A percentile compares a stretch with the other conserved stretches of the same genome.
Conservation (phyloP, 2,329 filamentous ascomycete species). For the Aureobasidium sp. region DNA sequence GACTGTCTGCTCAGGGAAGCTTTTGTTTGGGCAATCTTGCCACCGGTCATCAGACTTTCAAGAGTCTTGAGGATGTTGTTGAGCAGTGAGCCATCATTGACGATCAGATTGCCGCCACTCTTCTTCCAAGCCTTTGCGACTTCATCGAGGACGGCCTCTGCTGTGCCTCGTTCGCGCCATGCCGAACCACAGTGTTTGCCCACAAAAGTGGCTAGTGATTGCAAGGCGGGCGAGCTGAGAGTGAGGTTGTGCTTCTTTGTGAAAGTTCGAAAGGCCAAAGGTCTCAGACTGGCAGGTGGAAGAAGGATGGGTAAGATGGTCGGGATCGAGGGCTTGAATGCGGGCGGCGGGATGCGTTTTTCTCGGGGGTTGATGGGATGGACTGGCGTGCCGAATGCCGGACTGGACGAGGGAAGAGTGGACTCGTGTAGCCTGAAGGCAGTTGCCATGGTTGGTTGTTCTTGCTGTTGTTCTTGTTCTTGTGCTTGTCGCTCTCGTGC, state of each 20-base stretch:
- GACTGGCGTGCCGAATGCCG: slow-evolving; percentile 79
- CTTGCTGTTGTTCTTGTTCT: background rate
- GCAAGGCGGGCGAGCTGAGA: slow-evolving; percentile 76
- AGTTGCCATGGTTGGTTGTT: slow-evolving; percentile 21
- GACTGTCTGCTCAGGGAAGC: slow-evolving; percentile 55
- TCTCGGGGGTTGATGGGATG: slow-evolving; percentile 57
- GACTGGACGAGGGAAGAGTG: slow-evolving; percentile 77
- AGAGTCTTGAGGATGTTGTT: slow-evolving; percentile 76
- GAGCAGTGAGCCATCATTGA: slow-evolving; percentile 67
- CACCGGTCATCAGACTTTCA: slow-evolving; percentile 85
- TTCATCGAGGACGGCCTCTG: slow-evolving; percentile 87
- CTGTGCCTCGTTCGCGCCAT: slow-evolving; percentile 93
- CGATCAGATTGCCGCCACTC: slow-evolving; percentile 78
- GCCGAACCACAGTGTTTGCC: slow-evolving; percentile 88
- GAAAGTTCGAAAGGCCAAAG: slow-evolving; percentile 88
- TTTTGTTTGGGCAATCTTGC: slow-evolving; percentile 52
- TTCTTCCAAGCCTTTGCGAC: slow-evolving; percentile 89
- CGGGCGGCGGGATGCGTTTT: slow-evolving; percentile 37
- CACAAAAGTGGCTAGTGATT: slow-evolving; percentile 80
- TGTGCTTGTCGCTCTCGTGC: too few species aligned
- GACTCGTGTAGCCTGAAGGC: slow-evolving; percentile 20
- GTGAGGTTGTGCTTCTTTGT: slow-evolving; percentile 97
- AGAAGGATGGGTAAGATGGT: slow-evolving; percentile 82
- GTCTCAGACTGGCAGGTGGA: slow-evolving; percentile 76
- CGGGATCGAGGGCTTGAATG: slow-evolving; percentile 47